A percentile compares a stretch with the other conserved stretches of the same genome.
phyloP scores from a whole-genome alignment of 2,329 filamentous ascomycete genomes.

The Ophiocordyceps camponoti-rufipedis region DNA sequence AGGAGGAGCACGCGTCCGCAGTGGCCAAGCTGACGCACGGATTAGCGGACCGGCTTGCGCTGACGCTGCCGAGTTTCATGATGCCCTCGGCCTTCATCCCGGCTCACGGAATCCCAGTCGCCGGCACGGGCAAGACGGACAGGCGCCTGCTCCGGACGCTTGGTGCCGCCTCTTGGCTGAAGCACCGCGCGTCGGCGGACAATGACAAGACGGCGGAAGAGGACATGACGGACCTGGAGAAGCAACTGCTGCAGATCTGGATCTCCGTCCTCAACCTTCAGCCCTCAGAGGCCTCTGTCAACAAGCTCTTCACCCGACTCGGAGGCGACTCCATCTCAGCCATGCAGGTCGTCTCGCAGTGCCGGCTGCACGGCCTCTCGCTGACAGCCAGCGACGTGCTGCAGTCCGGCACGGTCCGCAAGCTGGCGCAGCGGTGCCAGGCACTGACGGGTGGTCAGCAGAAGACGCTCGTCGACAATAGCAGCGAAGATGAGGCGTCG shows the following conservation, averaged over 20 bases:
- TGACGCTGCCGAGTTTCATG: slow-evolving; percentile 5
- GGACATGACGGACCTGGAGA: slow-evolving; percentile 1
- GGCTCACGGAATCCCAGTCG: slow-evolving; percentile 3
- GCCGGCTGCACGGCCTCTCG: slow-evolving; percentile 10
- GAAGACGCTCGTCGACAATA: background rate
- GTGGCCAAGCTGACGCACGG: slow-evolving; percentile 1
- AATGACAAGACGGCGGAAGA: background rate
- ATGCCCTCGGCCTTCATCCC: slow-evolving; percentile 5
- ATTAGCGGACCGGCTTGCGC: slow-evolving; percentile 1
- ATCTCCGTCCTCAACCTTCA: slow-evolving; percentile 19
- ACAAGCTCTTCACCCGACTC: slow-evolving; percentile 17
- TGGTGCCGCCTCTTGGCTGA: slow-evolving; percentile 1
- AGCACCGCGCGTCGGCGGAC: background rate
- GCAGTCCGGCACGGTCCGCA: slow-evolving; percentile 10
- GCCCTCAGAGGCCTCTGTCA: slow-evolving; percentile 9
- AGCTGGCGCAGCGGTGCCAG: slow-evolving; percentile 6
- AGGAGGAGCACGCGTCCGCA: background rate
- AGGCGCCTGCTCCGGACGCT: slow-evolving; percentile 2
- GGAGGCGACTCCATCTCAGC: slow-evolving; percentile 26
- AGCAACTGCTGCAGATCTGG: slow-evolving; percentile 12
- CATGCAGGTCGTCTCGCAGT: slow-evolving; percentile 22
- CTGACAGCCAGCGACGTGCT: slow-evolving; percentile 15
- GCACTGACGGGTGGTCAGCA: background rate
- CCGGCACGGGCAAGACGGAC: slow-evolving; percentile 5
- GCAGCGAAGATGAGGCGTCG: slow-evolving; percentile 2